These are phyloP conservation scores for Piloderma croceum DNA, from an alignment of 768 basidiomycete genomes.

Conservation along the genomic window DNA sequence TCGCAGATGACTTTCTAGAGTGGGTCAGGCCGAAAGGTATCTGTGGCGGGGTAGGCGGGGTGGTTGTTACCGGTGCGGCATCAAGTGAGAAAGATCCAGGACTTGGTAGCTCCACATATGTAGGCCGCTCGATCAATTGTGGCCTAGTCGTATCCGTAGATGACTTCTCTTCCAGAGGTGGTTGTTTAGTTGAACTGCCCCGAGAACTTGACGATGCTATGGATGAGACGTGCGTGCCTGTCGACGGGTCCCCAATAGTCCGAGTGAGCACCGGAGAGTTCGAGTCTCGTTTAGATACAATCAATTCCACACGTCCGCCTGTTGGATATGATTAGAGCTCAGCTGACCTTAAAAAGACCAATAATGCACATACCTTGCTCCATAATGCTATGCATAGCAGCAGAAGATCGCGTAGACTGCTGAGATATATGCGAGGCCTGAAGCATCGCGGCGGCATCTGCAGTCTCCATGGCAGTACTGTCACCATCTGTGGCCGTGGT, in stretches of 20 bases:
- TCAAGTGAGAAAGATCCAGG: too few species aligned
- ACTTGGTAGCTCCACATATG: conserved; percentile 1
- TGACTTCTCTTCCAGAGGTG: not conserved
- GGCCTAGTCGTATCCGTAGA: conserved; percentile 7
- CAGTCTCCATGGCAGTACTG: too few species aligned
- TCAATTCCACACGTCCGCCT: conserved; percentile 58
- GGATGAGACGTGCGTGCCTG: conserved; percentile 26
- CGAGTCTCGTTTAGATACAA: conserved; percentile 36
- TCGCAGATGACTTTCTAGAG: too few species aligned
- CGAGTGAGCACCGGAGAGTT: conserved; percentile 34
- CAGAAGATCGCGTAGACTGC: conserved; percentile 27
- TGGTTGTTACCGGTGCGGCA: too few species aligned
- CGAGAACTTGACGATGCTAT: not conserved
- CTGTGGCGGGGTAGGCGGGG: too few species aligned
- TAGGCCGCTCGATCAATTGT: conserved; percentile 3
- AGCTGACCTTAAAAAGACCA: not conserved
- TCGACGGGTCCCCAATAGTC: conserved; percentile 37
- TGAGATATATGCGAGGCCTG: conserved; percentile 21
- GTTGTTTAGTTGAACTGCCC: not conserved
- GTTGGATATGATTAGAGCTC: not conserved
- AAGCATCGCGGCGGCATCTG: conserved; percentile 26
- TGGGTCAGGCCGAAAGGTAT: too few species aligned
- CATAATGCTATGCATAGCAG: conserved; percentile 63
- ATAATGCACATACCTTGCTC: conserved; percentile 43
- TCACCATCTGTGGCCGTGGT: too few species aligned